phyloP scores from a whole-genome alignment of 495 filamentous ascomycete genomes.

The Staphylotrichum tortipilum region DNA sequence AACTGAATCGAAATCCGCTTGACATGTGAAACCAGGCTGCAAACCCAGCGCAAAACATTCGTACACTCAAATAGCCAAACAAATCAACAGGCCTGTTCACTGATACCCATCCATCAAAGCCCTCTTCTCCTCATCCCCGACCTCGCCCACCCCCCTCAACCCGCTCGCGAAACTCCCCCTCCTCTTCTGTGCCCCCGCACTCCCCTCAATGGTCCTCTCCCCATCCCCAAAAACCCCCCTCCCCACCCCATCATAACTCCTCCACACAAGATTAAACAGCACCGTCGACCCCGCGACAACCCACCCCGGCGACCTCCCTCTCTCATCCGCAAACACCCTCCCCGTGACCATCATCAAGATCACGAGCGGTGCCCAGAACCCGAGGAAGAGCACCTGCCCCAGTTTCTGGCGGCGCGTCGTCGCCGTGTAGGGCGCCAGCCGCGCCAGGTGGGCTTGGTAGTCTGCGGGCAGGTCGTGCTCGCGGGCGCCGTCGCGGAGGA shows the following conservation, averaged over 20 bases:
- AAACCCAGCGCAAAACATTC: too few relatives aligned
- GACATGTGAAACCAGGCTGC: too few relatives aligned
- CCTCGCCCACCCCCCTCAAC: conserved; percentile 3
- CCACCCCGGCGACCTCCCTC: conserved; percentile 63
- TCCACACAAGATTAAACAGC: conserved; percentile 56
- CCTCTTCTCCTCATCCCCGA: conserved; percentile 20
- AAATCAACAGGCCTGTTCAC: not conserved
- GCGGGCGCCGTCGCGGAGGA: conserved; percentile 65
- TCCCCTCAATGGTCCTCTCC: conserved; percentile 54
- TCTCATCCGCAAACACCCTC: conserved; percentile 47
- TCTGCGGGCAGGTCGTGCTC: conserved; percentile 69
- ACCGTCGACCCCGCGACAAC: conserved; percentile 37
- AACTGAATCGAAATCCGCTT: too few relatives aligned
- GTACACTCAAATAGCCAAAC: too few relatives aligned
- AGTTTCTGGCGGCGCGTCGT: conserved; percentile 58
- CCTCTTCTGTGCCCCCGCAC: not conserved
- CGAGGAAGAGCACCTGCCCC: conserved; percentile 53
- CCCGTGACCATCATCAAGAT: conserved; percentile 21
- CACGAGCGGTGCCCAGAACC: conserved; percentile 54
- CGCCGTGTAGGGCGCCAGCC: conserved; percentile 57
- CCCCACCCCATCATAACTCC: conserved; percentile 62
- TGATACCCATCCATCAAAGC: conserved; percentile 9
- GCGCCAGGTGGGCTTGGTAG: conserved; percentile 60
- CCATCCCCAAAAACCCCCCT: conserved; percentile 73
- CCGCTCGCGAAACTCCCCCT: conserved; percentile 3